phyloP scores from a whole-genome alignment of 257 asterid species.

The Leptodermis oblonga region DNA sequence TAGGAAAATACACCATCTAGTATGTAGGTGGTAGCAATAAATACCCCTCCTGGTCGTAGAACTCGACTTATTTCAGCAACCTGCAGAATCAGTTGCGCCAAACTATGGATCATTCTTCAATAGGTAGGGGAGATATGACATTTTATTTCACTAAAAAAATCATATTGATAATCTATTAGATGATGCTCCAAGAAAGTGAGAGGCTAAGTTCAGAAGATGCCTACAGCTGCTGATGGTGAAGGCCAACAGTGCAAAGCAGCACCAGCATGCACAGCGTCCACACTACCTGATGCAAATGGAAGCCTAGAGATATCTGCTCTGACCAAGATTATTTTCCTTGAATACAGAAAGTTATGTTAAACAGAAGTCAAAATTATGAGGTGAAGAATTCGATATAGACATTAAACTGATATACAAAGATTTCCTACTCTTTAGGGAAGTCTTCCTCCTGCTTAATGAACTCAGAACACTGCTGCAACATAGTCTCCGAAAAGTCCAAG shows the following conservation, averaged over 20 bases:
- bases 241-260: constrained; percentile 98
- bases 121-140: neutral
- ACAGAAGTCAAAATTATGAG: neutral
- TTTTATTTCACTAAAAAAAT: too few relatives aligned
- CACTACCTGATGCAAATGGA: constrained; percentile 61
- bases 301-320: constrained; percentile 88
- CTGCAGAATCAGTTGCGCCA: constrained; percentile 28
- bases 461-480: constrained; percentile 73
- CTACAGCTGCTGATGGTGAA: constrained; percentile 79
- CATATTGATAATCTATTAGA: neutral
- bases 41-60: constrained; percentile 76
- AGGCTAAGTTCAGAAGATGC: constrained; percentile 18
- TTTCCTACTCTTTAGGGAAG: constrained; percentile 61
- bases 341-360: constrained; percentile 14
- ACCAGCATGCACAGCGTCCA: constrained; percentile 93
- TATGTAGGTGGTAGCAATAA: constrained; percentile 72
- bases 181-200: neutral
- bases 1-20: constrained; percentile 55
- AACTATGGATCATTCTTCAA: neutral
- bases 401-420: neutral
- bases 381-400: neutral
- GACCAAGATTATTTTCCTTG: constrained; percentile 59
- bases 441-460: constrained; percentile 65
- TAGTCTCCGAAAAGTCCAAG: constrained; percentile 75
- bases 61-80: constrained; percentile 90